Evolutionary conservation across 2,329 filamentous ascomycete genomes (phyloP), one percentile per base, ranked within the genome.

Genomic region (Penicillium glabrum): DNA sequence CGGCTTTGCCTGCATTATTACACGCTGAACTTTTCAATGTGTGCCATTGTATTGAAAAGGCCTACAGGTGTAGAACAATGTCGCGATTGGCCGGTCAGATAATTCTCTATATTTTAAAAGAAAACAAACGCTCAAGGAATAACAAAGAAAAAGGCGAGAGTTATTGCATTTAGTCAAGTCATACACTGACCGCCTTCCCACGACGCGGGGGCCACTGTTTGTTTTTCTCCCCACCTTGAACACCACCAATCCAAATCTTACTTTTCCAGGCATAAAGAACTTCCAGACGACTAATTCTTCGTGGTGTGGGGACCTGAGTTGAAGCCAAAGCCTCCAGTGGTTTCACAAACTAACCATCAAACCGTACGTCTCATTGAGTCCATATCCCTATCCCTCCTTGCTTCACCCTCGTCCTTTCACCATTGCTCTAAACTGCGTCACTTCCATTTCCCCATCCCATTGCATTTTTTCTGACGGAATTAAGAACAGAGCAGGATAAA

Each of bases 191-290:
- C 47, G 47, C 47, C 47, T 47, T 47, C 27, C 14, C 31, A 23
- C 46, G 57, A 63, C 70, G 67, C 60, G 65, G 64, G 61, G 61
- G 67, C 19, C 33, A 50, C 71, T 73, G 69, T 74, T 74, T 75
- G 69, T 73, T 68, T 72, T 61, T 58, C 64, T 68, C 67, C 67
- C 70, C 69, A 70, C 68, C 52, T 59, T 60, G 10, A 29, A 48
- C n/a, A 39, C 24, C 46, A 49, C 19, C 27, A 41, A 41, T 23
- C 19, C n/a, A 41, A 41, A 21, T 41, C 39, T 23, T 21, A 23
- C 19, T 41, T 13, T 23, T 21, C 19, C 19, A 41, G 31, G 26
- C 24, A 16, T 29, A 46, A 29, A 26, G 37, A 37, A 35, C n/a
- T 35, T 35, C 19, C 13, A 48, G 45, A 48, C 27, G 19, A 19